Base-by-base conservation (phyloP, 129 eudicot genomes). In the Cynara cardunculus region DNA sequence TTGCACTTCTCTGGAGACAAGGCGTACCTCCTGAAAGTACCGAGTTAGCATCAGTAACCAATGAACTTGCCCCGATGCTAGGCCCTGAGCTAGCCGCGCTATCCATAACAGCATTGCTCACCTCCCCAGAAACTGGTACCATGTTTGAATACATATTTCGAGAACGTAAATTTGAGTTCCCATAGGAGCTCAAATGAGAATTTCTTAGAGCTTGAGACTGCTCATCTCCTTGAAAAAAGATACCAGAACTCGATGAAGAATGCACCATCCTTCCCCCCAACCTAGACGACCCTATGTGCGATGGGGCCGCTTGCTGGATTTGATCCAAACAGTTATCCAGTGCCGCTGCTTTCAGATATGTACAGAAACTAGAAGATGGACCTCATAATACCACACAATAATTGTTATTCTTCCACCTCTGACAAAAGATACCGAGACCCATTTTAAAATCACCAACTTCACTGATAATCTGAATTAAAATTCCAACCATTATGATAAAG, bases 41-140 rank as follows among this genome's bases (percentile, higher is more conserved):
- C 3, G 98, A 93, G 84, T 91, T 93, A 34, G 97, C 94, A 85
- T 91, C 97, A 25, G 98, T 87, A 7, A 91, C 98, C 82, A 91
- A 84, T 62, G 94, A 93, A 77, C 97, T 87, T 14, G 91, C 97
- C 71, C 91, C 91, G 76, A 87, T 84, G 75, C 90, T 91, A 7
- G 89, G 89, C 46, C 90, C 98, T 1, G 97, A 89, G 77, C 82
- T 88, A 80, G 76, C 91, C 83, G 82, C 85, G 32, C 91, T 87
- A 65, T 91, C 88, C 76, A 89, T 72, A 65, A 87, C 76, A 32
- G 88, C 75, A 41, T 87, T 84, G 72, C 77, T 89, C 35, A 76
- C 76, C 41, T 91, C 91, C 34, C 91, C 92, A 31, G 91, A 89
- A 76, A 81, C 82, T 0, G 89, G 92, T 34, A 79, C 84, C 71